phyloP scores from a whole-genome alignment of 2,329 filamentous ascomycete genomes.

The Fusarium sp. region DNA sequence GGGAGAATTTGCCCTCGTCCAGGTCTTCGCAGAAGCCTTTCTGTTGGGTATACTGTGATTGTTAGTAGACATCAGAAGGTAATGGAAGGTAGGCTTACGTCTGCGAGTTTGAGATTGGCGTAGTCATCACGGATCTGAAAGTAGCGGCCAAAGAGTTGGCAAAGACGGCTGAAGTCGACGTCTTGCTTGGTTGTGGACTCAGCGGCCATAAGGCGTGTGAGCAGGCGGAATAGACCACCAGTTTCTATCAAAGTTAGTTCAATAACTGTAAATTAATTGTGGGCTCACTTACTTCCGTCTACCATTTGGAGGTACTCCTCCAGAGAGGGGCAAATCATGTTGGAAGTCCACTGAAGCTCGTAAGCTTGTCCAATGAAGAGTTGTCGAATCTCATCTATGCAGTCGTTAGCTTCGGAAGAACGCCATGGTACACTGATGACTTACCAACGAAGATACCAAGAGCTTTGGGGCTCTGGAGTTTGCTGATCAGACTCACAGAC shows the following conservation, averaged over 20 bases:
- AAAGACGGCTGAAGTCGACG: neutral
- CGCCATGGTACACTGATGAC: neutral
- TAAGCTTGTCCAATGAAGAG: conserved; percentile 6
- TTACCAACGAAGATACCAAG: neutral
- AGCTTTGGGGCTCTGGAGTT: neutral
- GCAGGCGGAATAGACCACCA: neutral
- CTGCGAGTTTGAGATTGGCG: conserved; percentile 3
- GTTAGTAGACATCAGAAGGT: neutral
- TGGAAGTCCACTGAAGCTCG: conserved; percentile 5
- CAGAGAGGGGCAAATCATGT: neutral
- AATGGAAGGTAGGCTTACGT: neutral
- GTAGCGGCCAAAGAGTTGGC: neutral
- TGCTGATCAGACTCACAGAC: neutral
- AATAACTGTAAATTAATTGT: rapidly evolving
- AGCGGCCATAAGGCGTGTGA: neutral
- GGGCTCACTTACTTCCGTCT: neutral
- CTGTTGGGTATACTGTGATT: neutral
- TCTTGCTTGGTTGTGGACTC: neutral
- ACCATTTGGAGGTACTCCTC: conserved; percentile 10
- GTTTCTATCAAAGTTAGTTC: neutral
- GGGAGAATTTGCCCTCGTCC: conserved; percentile 11
- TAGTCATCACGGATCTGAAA: conserved; percentile 19
- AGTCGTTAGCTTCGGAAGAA: too few species aligned
- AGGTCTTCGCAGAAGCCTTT: conserved; percentile 16
- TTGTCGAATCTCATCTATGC: neutral